phyloP scores from a whole-genome alignment of 192 early-diverging fungal species.

The Entomortierella lignicola region DNA sequence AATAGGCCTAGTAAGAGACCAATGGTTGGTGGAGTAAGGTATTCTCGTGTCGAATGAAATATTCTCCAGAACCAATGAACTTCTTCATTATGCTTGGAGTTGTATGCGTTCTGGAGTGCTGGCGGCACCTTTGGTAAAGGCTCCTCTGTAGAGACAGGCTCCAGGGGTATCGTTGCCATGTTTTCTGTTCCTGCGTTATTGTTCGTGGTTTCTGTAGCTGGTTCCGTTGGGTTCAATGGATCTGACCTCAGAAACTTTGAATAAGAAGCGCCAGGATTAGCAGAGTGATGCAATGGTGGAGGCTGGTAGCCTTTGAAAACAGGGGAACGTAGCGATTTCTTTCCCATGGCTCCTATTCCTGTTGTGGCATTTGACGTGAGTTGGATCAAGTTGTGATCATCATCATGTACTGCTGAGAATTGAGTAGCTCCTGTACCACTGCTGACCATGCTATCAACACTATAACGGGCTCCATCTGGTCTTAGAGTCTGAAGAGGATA shows the following conservation, averaged over 20 bases:
- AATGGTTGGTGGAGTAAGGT: slow-evolving; percentile 44
- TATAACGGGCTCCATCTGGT: slow-evolving; percentile 7
- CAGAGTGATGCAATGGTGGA: slow-evolving; percentile 4
- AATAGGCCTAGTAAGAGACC: slow-evolving; percentile 35
- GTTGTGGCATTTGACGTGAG: slow-evolving; percentile 5
- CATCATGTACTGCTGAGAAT: slow-evolving; percentile 22
- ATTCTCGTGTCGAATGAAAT: slow-evolving; percentile 38
- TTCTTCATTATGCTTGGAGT: not conserved
- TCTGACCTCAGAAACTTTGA: not conserved
- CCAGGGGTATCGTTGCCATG: slow-evolving; percentile 3
- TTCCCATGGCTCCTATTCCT: not conserved
- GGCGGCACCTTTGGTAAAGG: slow-evolving; percentile 40
- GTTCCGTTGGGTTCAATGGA: not conserved
- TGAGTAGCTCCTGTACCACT: slow-evolving; percentile 35
- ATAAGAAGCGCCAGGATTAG: not conserved
- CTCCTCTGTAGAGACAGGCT: not conserved
- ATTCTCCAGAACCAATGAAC: slow-evolving; percentile 14
- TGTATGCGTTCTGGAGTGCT: slow-evolving; percentile 14
- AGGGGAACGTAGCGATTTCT: slow-evolving; percentile 10
- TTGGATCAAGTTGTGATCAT: slow-evolving; percentile 21
- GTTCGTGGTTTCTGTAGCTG: not conserved
- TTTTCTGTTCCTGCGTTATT: not conserved
- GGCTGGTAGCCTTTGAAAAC: slow-evolving; percentile 21
- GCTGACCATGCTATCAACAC: slow-evolving; percentile 40
- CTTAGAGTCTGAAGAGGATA: slow-evolving; percentile 15